phyloP scores from a whole-genome alignment of 1,139 yeast genomes.

The Yamadazyma friedrichii region DNA sequence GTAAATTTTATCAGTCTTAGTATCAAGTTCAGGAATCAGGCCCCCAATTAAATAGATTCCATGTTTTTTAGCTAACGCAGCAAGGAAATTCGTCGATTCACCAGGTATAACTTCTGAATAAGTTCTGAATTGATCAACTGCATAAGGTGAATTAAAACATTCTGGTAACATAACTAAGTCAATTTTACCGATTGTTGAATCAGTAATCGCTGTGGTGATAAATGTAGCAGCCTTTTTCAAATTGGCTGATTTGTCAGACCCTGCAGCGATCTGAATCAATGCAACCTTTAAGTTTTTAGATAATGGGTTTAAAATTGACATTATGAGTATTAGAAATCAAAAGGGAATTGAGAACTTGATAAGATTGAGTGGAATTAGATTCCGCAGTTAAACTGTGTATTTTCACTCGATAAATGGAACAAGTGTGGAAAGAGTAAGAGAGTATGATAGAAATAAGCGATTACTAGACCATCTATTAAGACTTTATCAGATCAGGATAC shows the following conservation, averaged over 20 bases:
- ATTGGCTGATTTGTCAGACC: slow-evolving; percentile 62
- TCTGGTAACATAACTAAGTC: slow-evolving; percentile 79
- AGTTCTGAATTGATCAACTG: slow-evolving; percentile 79
- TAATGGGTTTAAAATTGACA: slow-evolving; percentile 29
- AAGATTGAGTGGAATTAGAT: no score
- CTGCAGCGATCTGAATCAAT: slow-evolving; percentile 73
- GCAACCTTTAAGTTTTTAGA: slow-evolving; percentile 58
- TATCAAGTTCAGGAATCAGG: slow-evolving; percentile 75
- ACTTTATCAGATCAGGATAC: slow-evolving; percentile 13
- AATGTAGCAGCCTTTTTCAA: slow-evolving; percentile 50
- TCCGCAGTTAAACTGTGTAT: neutral
- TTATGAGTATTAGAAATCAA: neutral
- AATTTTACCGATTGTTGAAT: slow-evolving; percentile 44
- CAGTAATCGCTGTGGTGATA: slow-evolving; percentile 48
- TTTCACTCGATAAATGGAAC: no score
- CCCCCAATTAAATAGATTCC: slow-evolving; percentile 79
- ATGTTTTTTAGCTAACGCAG: slow-evolving; percentile 61
- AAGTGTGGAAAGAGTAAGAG: no score
- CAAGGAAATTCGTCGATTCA: slow-evolving; percentile 61
- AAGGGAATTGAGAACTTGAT: neutral
- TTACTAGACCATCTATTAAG: neutral
- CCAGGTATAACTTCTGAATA: slow-evolving; percentile 85
- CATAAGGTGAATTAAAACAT: slow-evolving; percentile 94
- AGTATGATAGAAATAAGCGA: no score
- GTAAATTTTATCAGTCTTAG: slow-evolving; percentile 55